A percentile compares a stretch with the other conserved stretches of the same genome.
These are phyloP conservation scores for Xylaria arbuscula DNA, from an alignment of 2,329 filamentous ascomycete species.

Conservation along the genomic window DNA sequence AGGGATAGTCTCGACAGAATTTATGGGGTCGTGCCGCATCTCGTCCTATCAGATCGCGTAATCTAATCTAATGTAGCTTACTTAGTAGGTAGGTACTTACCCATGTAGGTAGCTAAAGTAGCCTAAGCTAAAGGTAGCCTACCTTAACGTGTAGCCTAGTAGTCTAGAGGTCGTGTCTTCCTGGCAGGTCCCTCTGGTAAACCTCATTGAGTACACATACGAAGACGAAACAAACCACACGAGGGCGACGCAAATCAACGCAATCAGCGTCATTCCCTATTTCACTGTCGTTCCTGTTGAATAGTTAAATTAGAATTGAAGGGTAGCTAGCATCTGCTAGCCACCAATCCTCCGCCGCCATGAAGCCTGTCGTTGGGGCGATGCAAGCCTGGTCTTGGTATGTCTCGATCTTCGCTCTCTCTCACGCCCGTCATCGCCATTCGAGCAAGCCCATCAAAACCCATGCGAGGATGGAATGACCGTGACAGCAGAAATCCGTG, in stretches of 20 bases:
- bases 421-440: slow-evolving; percentile 19
- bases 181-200: not conserved
- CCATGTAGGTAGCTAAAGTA: too few species aligned
- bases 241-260: slow-evolving; percentile 19
- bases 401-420: slow-evolving; percentile 49
- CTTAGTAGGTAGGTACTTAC: not conserved
- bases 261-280: slow-evolving; percentile 13
- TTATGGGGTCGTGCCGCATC: slow-evolving; percentile 3
- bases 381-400: slow-evolving; percentile 97
- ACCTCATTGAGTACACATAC: slow-evolving; percentile 7
- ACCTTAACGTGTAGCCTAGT: too few species aligned
- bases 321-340: slow-evolving; percentile 30
- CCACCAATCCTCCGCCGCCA: slow-evolving; percentile 58
- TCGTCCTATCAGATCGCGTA: slow-evolving; percentile 8
- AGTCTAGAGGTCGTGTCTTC: slow-evolving; percentile 3
- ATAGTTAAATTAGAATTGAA: not conserved
- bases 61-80: not conserved
- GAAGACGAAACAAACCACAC: slow-evolving; percentile 8
- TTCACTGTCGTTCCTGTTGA: not conserved
- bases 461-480: slow-evolving; percentile 8
- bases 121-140: too few species aligned
- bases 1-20: not conserved
- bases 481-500: slow-evolving; percentile 38
- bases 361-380: slow-evolving; percentile 95
- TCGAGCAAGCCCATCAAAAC: slow-evolving; percentile 16